Evolutionary conservation across 441 rosid genomes (phyloP), one percentile per base, ranked within the genome.

Genomic region (Rhodomyrtus psidioides): DNA sequence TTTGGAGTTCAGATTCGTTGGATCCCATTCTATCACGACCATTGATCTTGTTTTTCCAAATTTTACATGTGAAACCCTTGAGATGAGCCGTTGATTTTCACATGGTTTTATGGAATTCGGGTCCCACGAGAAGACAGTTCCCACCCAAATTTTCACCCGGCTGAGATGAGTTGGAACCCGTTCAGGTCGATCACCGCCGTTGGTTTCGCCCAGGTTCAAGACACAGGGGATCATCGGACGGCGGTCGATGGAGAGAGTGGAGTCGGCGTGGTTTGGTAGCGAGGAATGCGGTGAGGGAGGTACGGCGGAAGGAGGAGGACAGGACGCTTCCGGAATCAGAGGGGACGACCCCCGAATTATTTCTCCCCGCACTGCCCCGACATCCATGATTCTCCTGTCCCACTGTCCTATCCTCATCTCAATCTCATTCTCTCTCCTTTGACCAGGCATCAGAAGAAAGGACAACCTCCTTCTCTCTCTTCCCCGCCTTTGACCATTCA

Each of bases 351-450:
- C 15, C 88, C 93, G 91, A 91, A 91, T 92, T 84, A 92, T 93
- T 90, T 93, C 89, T 56, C 89, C 94, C 93, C 95, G 91, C 94
- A 94, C 94, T 92, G 87, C 85, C 93, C 79, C 94, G 92, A 90
- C 93, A 92, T 53, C 44, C 82, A 90, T 91, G 84, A 93, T 91
- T 93, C 91, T 93, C 16, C 49, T 65, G 79, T 84, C 34, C 60
- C 26, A 7, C 86, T 30, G 28, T 84, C 82, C 86, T 46, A 2
- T 53, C 88, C 60, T 56, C 82, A 28, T 70, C 83, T 59, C 27
- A 42, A 54, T 15, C 4, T 74, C 44, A 56, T 56, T 57, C 57
- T 59, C 53, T 23, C 55, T 53, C 46, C 76, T 65, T 65, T 65
- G 76, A 65, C 76, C 46, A 6, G 46, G 1, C 76, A 10, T 5